Percentiles rank a stretch among this genome's conserved stretches.
phyloP scores from a whole-genome alignment of 164 flowering plant species.

The Magnolia sinica region DNA sequence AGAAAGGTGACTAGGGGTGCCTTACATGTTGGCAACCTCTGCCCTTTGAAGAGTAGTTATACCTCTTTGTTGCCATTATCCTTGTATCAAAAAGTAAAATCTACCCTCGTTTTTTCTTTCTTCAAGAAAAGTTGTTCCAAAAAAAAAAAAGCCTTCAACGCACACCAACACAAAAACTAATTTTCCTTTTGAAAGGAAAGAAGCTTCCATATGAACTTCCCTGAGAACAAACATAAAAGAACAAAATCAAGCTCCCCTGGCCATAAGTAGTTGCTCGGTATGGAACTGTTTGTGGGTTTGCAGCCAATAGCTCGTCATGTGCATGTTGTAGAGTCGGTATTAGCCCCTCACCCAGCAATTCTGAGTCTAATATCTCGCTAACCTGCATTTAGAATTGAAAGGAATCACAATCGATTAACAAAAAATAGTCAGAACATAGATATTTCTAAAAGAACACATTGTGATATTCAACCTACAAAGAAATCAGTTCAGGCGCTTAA shows the following conservation, averaged over 20 bases:
- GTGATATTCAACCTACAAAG: not conserved
- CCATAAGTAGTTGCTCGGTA: slow-evolving; percentile 75
- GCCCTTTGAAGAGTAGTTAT: not conserved
- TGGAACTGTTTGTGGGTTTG: slow-evolving; percentile 79
- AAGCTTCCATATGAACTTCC: not conserved
- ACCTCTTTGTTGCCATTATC: not conserved
- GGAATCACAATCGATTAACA: not conserved
- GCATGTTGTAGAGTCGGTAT: slow-evolving; percentile 95
- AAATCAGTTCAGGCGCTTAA: not conserved
- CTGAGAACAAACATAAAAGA: not conserved
- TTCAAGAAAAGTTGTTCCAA: not conserved
- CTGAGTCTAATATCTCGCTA: slow-evolving; percentile 99
- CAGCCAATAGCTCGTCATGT: slow-evolving; percentile 71
- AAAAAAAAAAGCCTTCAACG: not conserved
- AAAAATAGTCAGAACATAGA: not conserved
- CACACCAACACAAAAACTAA: not conserved
- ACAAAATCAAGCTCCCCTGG: slow-evolving; percentile 46
- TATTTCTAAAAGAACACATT: not conserved
- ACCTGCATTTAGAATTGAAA: slow-evolving; percentile 48
- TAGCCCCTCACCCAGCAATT: slow-evolving; percentile 88
- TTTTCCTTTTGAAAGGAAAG: not conserved
- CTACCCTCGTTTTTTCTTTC: not conserved
- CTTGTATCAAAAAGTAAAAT: not conserved
- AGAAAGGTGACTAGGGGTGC: no score
- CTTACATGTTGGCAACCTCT: no score